Base-by-base conservation (phyloP, 2,329 filamentous ascomycete species). In the Aspergillus oerlinghausenensis region DNA sequence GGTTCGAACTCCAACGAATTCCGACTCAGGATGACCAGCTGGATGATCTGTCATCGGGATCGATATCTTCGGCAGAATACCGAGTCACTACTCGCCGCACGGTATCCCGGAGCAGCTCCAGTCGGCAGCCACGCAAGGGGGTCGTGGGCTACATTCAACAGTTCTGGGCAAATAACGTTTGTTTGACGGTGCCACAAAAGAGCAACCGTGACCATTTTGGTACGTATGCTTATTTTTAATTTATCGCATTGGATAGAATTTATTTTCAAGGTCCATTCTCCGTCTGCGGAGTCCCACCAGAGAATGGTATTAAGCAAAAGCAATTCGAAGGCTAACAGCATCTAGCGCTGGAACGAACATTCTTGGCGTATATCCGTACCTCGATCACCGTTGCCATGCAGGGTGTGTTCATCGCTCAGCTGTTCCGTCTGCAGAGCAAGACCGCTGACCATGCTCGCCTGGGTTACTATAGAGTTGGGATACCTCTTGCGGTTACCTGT, bases 121-220 rank as follows among this genome's bases (percentile, higher is more conserved):
- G 32, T 50, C 56, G 54, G 51, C 28, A 28, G 32, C 40, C 55
- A 58, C 51, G 51, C 14, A 63, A 64, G 79, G 86, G 28, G 86
- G 88, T 1, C 70, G 78, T 17, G 84, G 86, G 26, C 80, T 84
- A 63, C 90, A 92, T 76, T 77, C 85, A 55, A 84, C 93, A 67
- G 83, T 97, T 45, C 94, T 99, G 74, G 90, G 88, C 60, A 87
- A 96, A 73, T n/a, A 57, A 75, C 61, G 69, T 77, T 7, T 68
- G 66, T 4, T 49, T 76, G 59, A 71, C 68, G 0, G 74, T 77
- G 14, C 61, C 72, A 10, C 72, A 75, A 51, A 74, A 73, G 57
- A 72, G 66, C 26, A 76, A 76, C 60, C 68, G 75, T 3, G 75
- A 77, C 62, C 70, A 77, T 63, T 74, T 73, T 54, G 75, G 75